phyloP scores from a whole-genome alignment of 2,329 filamentous ascomycete species.

The Alternaria sp. region DNA sequence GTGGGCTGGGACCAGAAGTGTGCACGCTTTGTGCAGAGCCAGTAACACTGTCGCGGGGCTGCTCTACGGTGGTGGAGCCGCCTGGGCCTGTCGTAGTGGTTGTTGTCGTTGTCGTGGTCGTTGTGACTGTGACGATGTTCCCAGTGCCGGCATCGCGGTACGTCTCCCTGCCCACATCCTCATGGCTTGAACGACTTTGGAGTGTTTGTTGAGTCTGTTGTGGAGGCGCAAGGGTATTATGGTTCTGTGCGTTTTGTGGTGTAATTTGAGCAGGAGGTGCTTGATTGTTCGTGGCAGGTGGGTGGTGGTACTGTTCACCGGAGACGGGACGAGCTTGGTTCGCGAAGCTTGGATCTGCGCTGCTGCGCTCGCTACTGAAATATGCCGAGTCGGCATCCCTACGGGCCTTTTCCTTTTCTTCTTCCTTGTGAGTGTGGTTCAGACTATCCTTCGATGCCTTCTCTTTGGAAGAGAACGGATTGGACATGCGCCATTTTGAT shows the following conservation, averaged over 20 bases:
- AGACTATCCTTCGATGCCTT: conserved; percentile 31
- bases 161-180: conserved; percentile 41
- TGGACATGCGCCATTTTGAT: conserved; percentile 49
- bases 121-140: conserved; percentile 46
- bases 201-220: conserved; percentile 20
- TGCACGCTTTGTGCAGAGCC: conserved; percentile 37
- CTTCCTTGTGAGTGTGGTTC: conserved; percentile 14
- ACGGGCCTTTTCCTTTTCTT: conserved; percentile 22
- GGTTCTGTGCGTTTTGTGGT: conserved; percentile 10
- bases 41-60: conserved; percentile 28
- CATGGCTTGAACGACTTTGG: conserved; percentile 30
- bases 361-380: conserved; percentile 44
- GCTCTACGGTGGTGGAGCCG: conserved; percentile 44
- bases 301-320: conserved; percentile 36
- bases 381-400: conserved; percentile 45
- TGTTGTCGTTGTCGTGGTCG: conserved; percentile 48
- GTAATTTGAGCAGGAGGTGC: conserved; percentile 22
- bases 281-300: conserved; percentile 20
- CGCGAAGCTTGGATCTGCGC: conserved; percentile 43
- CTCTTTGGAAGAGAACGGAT: conserved; percentile 48
- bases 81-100: conserved; percentile 48
- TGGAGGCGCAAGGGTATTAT: conserved; percentile 25
- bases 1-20: conserved; percentile 46
- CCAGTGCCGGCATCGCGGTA: conserved; percentile 44
- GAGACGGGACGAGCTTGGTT: conserved; percentile 39